Percentiles rank a stretch among this genome's conserved stretches.
phyloP scores from a whole-genome alignment of 2,329 filamentous ascomycete species.

The Cladophialophora immunda region DNA sequence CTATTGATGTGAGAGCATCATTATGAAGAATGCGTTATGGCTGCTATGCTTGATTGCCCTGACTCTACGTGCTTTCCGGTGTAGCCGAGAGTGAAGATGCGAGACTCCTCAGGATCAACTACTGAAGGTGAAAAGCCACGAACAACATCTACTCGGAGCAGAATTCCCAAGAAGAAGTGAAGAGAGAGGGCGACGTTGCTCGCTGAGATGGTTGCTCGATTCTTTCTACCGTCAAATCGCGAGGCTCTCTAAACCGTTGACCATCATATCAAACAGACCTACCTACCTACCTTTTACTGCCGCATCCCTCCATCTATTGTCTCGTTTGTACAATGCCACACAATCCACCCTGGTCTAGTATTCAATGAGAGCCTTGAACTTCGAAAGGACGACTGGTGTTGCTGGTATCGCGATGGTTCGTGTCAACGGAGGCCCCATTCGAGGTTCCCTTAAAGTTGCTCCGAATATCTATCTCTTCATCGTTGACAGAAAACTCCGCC shows the following conservation, averaged over 20 bases:
- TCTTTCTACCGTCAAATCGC: neutral
- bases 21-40: neutral
- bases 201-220: neutral
- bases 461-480: neutral
- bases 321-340: neutral
- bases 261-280: neutral
- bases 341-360: too few relatives aligned
- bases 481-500: neutral
- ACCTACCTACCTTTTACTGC: too few relatives aligned
- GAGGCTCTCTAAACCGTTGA: neutral
- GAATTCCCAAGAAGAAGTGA: neutral
- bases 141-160: too few relatives aligned
- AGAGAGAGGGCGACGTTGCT: neutral
- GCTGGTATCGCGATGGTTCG: neutral
- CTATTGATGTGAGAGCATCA: neutral
- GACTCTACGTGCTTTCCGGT: too few relatives aligned
- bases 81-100: neutral
- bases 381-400: neutral
- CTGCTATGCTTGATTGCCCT: neutral
- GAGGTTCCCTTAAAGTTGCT: neutral
- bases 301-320: neutral
- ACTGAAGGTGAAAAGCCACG: neutral
- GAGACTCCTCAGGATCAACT: conserved; percentile 28
- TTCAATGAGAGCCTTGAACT: neutral
- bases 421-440: neutral